Base-by-base conservation (phyloP, 352 stramenopile genomes). In the Globisporangium heterothallicum region DNA sequence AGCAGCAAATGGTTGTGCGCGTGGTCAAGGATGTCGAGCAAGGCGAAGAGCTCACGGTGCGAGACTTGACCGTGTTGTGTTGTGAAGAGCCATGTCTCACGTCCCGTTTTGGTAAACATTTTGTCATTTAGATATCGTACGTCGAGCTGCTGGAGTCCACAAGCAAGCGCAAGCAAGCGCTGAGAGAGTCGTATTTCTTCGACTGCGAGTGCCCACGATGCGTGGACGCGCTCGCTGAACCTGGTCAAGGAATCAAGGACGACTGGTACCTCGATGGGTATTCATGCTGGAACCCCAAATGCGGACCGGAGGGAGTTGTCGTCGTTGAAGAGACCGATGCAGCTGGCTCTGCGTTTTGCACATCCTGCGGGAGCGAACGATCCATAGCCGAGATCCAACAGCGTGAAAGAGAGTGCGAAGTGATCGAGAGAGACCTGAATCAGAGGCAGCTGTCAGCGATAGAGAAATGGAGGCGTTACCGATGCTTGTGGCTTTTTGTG, bases 181-280 rank as follows among this genome's bases (percentile, higher is more conserved):
- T 92, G 10, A 59, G 53, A 1, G 50, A 58, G 5, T 92, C 78
- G 36, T 89, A 89, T 38, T 92, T 89, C 44, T 92, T 92, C 29
- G 48, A 72, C 4, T 92, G 80, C 42, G 10, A 61, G 7, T 92
- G 80, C 48, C 6, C 12, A 13, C 66, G 72, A 3, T 78, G 70
- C 14, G 12, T 21, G 9, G 16, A 50, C 22, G 24, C 27, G 50
- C 21, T 32, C 12, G 22, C 42, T 53, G 21, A 42, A 43, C 9
- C 61, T 12, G 25, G 53, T n/a, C n/a, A n/a, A n/a, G n/a, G n/a
- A 30, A 46, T 13, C 7, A 42, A n/a, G 3, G 68, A 76, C 0
- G 68, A 83, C 32, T 68, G 52, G 64, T 79, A 64, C 51, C 50
- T 83, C 41, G 59, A 76, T 52, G 72, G 72, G 19, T 43, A 75